A percentile compares a stretch with the other conserved stretches of the same genome.
Conservation (phyloP, 1,284 basidiomycete species). For the Ceratobasidium sp. region DNA sequence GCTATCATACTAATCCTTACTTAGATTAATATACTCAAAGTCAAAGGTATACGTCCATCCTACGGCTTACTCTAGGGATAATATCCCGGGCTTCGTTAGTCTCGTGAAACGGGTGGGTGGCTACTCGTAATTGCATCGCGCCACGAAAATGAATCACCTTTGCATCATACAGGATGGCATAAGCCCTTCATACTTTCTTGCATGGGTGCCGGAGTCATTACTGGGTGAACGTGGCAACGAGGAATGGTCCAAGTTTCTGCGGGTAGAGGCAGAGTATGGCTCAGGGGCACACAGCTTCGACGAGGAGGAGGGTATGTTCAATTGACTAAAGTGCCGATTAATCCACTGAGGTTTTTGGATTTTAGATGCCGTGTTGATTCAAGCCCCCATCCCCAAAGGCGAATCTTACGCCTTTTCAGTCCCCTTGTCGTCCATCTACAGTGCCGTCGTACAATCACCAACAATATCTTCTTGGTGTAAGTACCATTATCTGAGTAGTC, state of each 20-base stretch:
- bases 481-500: conserved; percentile 54
- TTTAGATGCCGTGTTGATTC: conserved; percentile 79
- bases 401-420: conserved; percentile 96
- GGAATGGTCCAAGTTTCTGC: conserved; percentile 88
- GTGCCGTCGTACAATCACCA: conserved; percentile 85
- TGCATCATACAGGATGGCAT: conserved; percentile 66
- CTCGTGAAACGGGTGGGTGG: conserved; percentile 80
- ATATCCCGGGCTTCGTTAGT: conserved; percentile 91
- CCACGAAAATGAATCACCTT: background rate
- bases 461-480: conserved; percentile 88
- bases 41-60: conserved; percentile 95
- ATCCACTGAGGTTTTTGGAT: background rate
- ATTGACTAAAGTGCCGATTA: conserved; percentile 42
- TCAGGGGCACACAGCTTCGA: conserved; percentile 58
- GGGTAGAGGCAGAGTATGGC: conserved; percentile 73
- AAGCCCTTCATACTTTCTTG: conserved; percentile 78
- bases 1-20: background rate
- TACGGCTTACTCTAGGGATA: conserved; percentile 89
- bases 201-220: conserved; percentile 86
- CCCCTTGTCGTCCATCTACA: conserved; percentile 89
- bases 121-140: conserved; percentile 40
- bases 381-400: conserved; percentile 76
- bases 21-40: conserved; percentile 83
- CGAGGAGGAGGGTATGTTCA: conserved; percentile 73
- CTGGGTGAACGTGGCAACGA: conserved; percentile 77